phyloP scores from a whole-genome alignment of 2,329 filamentous ascomycete genomes.

The Arthrobotrys musiformis region DNA sequence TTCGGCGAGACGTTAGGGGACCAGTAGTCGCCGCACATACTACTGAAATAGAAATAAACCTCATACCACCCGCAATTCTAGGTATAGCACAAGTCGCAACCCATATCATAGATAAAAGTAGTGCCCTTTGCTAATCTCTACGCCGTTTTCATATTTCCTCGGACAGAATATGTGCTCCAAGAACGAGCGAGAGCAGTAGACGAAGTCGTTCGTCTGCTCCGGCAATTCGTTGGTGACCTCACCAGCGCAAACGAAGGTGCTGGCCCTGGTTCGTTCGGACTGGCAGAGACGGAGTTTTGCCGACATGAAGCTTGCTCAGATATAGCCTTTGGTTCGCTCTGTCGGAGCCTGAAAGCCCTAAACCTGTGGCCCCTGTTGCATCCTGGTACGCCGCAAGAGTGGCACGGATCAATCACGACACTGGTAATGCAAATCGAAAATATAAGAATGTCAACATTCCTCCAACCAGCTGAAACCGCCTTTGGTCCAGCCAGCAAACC shows the following conservation, averaged over 20 bases:
- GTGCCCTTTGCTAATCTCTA: no score
- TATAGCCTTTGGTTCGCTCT: conserved; percentile 12
- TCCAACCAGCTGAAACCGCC: neutral
- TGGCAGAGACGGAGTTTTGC: neutral
- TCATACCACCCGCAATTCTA: conserved; percentile 11
- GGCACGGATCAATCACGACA: conserved; percentile 4
- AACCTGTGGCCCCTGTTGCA: conserved; percentile 21
- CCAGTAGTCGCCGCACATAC: neutral
- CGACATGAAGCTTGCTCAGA: conserved; percentile 3
- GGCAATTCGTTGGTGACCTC: conserved; percentile 20
- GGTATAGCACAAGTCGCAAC: neutral
- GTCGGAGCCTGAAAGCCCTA: conserved; percentile 7
- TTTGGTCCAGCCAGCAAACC: no score
- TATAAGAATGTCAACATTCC: conserved; percentile 16
- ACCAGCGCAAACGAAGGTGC: neutral
- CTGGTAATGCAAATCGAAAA: conserved; percentile 3
- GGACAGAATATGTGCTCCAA: conserved; percentile 3
- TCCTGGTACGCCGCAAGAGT: neutral
- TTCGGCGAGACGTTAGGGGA: neutral
- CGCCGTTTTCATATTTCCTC: no score
- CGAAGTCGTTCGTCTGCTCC: neutral
- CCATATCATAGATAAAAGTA: neutral
- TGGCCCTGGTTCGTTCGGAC: neutral
- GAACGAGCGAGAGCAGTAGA: conserved; percentile 11
- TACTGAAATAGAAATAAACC: neutral